A percentile compares a stretch with the other conserved stretches of the same genome.
Evolutionary conservation across 2,329 filamentous ascomycete genomes (phyloP).

Genomic region (Claviceps paspali): DNA sequence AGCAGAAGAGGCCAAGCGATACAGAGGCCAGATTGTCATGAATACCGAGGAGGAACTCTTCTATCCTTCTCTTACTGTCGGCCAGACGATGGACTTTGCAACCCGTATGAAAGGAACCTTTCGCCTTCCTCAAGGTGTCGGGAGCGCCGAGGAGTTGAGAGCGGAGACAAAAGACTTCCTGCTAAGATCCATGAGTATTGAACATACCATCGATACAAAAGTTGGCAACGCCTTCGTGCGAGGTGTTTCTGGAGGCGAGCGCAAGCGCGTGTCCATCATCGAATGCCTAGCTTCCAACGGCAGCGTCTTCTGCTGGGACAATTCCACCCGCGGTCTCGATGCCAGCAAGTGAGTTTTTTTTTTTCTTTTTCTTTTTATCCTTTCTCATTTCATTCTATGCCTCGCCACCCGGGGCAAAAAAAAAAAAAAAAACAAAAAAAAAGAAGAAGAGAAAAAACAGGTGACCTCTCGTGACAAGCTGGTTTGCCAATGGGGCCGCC

Average conservation of each 20-base stretch:
- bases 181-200: conserved; percentile 39
- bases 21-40: conserved; percentile 45
- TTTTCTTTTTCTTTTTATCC: no score
- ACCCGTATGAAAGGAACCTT: conserved; percentile 41
- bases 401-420: no score
- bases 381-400: no score
- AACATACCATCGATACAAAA: conserved; percentile 47
- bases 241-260: conserved; percentile 52
- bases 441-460: background rate
- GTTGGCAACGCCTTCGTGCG: conserved; percentile 52
- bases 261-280: conserved; percentile 54
- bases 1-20: conserved; percentile 32
- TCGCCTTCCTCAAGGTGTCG: conserved; percentile 27
- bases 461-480: no score
- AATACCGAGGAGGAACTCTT: conserved; percentile 54
- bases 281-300: conserved; percentile 44
- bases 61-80: conserved; percentile 56
- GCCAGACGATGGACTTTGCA: conserved; percentile 57
- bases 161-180: conserved; percentile 36
- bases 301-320: conserved; percentile 52
- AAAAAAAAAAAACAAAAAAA: no score
- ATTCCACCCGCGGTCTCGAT: conserved; percentile 49
- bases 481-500: no score
- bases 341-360: conserved; percentile 34
- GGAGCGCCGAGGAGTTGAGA: conserved; percentile 28